A percentile compares a stretch with the other conserved stretches of the same genome.
These are phyloP conservation scores for Tarenaya hassleriana DNA, from an alignment of 345 rosid genomes.

Conservation along the genomic window DNA sequence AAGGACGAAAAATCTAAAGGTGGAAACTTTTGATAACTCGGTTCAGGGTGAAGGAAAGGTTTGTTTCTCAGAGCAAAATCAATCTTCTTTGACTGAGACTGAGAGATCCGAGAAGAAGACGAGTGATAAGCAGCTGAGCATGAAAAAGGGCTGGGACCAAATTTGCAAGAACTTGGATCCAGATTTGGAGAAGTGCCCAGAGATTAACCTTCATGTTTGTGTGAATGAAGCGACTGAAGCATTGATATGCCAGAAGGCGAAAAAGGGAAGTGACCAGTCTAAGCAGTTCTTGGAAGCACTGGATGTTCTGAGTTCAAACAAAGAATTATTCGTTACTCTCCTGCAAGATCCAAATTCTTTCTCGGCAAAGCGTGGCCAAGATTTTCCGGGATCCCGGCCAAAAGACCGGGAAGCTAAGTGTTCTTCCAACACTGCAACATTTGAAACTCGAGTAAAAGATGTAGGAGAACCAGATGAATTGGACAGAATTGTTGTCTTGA, in stretches of 20 bases:
- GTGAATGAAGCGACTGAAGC: slow-evolving; percentile 49
- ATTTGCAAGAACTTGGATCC: too few relatives aligned
- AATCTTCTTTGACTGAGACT: slow-evolving; percentile 20
- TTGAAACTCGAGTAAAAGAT: slow-evolving; percentile 11
- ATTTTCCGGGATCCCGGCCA: too few relatives aligned
- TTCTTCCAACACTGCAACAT: slow-evolving; percentile 22
- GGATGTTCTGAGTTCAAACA: too few relatives aligned
- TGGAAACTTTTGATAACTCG: slow-evolving; percentile 11
- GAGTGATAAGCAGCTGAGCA: slow-evolving; percentile 20
- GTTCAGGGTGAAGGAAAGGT: too few relatives aligned
- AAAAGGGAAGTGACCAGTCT: slow-evolving; percentile 42
- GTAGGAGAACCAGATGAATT: slow-evolving; percentile 20
- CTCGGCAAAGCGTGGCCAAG: too few relatives aligned
- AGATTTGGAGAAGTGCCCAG: too few relatives aligned
- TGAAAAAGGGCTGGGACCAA: slow-evolving; percentile 23
- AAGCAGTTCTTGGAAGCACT: slow-evolving; percentile 32
- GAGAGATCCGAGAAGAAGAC: slow-evolving; percentile 19
- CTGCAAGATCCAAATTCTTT: slow-evolving; percentile 73
- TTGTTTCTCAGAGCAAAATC: too few relatives aligned
- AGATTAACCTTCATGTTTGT: slow-evolving; percentile 42
- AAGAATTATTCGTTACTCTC: slow-evolving; percentile 29
- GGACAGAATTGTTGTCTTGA: slow-evolving; percentile 42
- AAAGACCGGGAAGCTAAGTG: slow-evolving; percentile 41
- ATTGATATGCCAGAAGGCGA: slow-evolving; percentile 43
- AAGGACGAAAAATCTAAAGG: slow-evolving; percentile 18